These are phyloP conservation scores for Fusarium falciforme DNA, from an alignment of 2,329 filamentous ascomycete genomes.

Conservation along the genomic window DNA sequence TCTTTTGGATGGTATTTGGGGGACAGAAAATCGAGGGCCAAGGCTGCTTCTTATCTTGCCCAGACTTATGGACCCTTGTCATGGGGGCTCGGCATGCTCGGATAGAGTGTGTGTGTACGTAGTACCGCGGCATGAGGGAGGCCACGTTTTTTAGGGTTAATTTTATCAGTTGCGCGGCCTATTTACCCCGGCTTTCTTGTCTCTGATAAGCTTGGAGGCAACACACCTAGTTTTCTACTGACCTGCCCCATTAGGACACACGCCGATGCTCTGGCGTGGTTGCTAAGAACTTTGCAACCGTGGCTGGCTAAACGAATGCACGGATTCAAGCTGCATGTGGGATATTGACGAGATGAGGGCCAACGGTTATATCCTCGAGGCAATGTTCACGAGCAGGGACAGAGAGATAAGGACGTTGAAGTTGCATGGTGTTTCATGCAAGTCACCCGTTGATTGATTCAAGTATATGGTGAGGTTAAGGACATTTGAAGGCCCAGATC, in stretches of 20 bases:
- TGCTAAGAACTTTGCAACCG: neutral
- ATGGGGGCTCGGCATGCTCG: neutral
- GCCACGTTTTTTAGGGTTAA: neutral
- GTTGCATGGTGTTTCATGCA: neutral
- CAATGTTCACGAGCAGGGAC: neutral
- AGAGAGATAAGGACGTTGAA: neutral
- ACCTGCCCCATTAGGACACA: conserved; percentile 1
- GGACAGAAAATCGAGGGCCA: neutral
- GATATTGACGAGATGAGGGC: neutral
- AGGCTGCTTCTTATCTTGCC: conserved; percentile 1
- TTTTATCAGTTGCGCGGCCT: too few species aligned
- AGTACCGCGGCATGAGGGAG: neutral
- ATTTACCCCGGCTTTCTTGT: neutral
- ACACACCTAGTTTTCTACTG: neutral
- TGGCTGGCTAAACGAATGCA: neutral
- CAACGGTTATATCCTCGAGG: neutral
- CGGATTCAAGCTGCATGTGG: neutral
- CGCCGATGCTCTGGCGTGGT: neutral
- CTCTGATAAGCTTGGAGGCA: neutral
- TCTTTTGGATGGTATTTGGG: neutral
- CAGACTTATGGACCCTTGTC: neutral
- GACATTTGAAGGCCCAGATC: neutral
- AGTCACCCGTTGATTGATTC: neutral
- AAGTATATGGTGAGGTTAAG: neutral
- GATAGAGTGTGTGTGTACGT: neutral